Evolutionary conservation across 768 basidiomycete species (phyloP).

Genomic region (Lentinula aciculospora): DNA sequence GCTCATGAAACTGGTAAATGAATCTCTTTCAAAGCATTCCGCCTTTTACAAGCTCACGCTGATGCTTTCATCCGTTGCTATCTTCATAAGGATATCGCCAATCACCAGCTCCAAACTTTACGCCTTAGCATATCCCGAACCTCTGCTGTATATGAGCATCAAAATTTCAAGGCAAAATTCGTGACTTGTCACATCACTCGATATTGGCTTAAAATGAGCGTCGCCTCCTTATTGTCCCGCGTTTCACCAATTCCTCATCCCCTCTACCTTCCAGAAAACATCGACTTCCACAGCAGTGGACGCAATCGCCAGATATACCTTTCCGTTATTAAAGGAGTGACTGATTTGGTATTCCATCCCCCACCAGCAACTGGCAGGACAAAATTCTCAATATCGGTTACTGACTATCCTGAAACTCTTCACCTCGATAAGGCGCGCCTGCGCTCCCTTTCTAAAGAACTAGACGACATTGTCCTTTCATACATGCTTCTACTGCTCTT

Average conservation of each 20-base stretch:
- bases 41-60: constrained; percentile 15
- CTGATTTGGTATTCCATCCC: constrained; percentile 61
- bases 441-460: constrained; percentile 60
- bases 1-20: constrained; percentile 83
- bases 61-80: constrained; percentile 9
- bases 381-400: constrained; percentile 20
- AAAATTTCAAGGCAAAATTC: constrained; percentile 51
- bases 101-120: constrained; percentile 90
- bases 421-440: constrained; percentile 77
- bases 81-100: constrained; percentile 78
- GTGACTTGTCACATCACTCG: constrained; percentile 45
- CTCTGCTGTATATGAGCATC: constrained; percentile 74
- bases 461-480: constrained; percentile 65
- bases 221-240: constrained; percentile 34
- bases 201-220: constrained; percentile 58
- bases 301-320: constrained; percentile 53
- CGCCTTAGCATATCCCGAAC: constrained; percentile 84
- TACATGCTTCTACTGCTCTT: constrained; percentile 81
- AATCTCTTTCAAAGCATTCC: constrained; percentile 8
- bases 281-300: constrained; percentile 40
- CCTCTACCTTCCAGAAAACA: constrained; percentile 31
- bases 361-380: constrained; percentile 20
- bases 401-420: constrained; percentile 67
- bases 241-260: constrained; percentile 35
- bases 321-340: constrained; percentile 51